Conservation (phyloP, 148 eudicot genomes). For the Vaccinium vitisidaea region DNA sequence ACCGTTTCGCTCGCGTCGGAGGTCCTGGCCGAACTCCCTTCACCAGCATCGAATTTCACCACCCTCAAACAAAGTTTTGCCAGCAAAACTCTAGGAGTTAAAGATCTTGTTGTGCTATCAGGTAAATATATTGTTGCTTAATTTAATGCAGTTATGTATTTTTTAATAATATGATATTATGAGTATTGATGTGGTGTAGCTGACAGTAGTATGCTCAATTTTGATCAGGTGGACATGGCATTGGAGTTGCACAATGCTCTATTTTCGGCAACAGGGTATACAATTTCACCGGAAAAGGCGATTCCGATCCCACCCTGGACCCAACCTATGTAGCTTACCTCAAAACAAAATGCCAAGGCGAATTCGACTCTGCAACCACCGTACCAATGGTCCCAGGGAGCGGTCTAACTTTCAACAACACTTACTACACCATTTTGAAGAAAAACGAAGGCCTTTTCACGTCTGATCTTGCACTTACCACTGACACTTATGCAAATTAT, state of each 20-base stretch:
- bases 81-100: neutral
- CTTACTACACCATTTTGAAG: conserved; percentile 31
- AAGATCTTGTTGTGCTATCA: neutral
- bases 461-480: conserved; percentile 57
- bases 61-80: neutral
- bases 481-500: neutral
- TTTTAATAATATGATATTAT: too few species aligned
- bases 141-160: too few species aligned
- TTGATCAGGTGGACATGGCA: conserved; percentile 56
- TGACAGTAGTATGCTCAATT: neutral
- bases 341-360: too few species aligned
- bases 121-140: neutral
- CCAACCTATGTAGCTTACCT: conserved; percentile 28
- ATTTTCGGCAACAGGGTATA: conserved; percentile 38
- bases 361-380: conserved; percentile 9
- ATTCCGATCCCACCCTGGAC: conserved; percentile 48
- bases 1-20: neutral
- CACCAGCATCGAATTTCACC: conserved; percentile 16
- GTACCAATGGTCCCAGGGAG: conserved; percentile 61
- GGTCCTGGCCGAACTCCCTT: neutral
- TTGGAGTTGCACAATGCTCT: conserved; percentile 48
- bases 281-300: conserved; percentile 29
- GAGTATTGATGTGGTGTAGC: too few species aligned
- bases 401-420: conserved; percentile 28
- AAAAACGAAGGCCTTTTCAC: conserved; percentile 41